Percentiles rank a stretch among this genome's conserved stretches.
Evolutionary conservation across 495 filamentous ascomycete species (phyloP).

Genomic region (Penicillium argentinense): DNA sequence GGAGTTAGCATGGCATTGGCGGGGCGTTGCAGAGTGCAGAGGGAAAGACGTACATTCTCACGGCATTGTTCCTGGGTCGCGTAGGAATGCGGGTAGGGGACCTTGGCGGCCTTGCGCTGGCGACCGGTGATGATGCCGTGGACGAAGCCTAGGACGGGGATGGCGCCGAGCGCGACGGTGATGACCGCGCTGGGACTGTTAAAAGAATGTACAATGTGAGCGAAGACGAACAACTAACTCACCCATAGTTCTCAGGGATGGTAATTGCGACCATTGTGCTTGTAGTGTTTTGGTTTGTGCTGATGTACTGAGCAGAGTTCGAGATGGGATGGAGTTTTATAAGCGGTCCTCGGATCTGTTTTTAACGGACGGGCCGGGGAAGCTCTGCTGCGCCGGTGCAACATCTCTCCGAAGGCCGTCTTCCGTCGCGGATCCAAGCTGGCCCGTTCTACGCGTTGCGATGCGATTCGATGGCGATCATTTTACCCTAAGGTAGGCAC

Average conservation of each 20-base stretch:
- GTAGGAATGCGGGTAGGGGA: constrained; percentile 65
- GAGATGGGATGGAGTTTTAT: too few species aligned
- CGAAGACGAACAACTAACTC: constrained; percentile 4
- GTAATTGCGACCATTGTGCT: constrained; percentile 44
- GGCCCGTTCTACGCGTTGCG: too few species aligned
- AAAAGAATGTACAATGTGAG: not conserved
- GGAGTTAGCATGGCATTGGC: constrained; percentile 13
- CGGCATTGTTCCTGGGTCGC: constrained; percentile 56
- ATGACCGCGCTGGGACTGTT: constrained; percentile 53
- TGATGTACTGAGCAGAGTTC: too few species aligned
- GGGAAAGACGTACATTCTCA: constrained; percentile 42
- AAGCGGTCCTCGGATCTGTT: too few species aligned
- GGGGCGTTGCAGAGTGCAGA: constrained; percentile 22
- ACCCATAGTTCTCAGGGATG: constrained; percentile 53
- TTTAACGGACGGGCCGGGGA: too few species aligned
- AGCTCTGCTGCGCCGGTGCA: constrained; percentile 3
- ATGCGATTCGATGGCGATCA: too few species aligned
- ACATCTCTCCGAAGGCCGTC: too few species aligned
- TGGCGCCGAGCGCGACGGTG: constrained; percentile 50
- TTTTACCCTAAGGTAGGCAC: too few species aligned
- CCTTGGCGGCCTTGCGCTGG: constrained; percentile 53
- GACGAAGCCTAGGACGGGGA: constrained; percentile 58
- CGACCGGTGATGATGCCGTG: constrained; percentile 47
- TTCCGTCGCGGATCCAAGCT: too few species aligned
- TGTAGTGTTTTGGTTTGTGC: not conserved